Evolutionary conservation across 768 basidiomycete species (phyloP).

Genomic region (Naganishia kalamii): DNA sequence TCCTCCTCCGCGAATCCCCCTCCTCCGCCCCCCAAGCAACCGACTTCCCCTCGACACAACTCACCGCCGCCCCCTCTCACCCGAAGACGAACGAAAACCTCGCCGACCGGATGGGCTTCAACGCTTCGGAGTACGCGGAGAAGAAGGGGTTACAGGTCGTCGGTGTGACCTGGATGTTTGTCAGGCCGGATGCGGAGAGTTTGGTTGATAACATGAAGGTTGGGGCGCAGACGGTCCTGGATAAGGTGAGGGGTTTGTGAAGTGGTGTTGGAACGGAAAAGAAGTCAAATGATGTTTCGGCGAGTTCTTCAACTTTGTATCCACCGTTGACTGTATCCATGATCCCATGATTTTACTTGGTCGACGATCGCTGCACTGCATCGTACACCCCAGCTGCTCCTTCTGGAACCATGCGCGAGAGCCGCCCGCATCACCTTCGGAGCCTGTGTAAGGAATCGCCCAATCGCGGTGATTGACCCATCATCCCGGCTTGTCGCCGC

Average conservation of each 20-base stretch:
- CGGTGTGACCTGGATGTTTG: conserved; percentile 6
- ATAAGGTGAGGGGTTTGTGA: conserved; percentile 20
- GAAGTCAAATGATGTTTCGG: too few relatives aligned
- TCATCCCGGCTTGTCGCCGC: too few relatives aligned
- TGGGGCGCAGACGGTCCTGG: not conserved
- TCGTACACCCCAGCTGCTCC: too few relatives aligned
- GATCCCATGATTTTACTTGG: too few relatives aligned
- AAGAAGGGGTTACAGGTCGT: not conserved
- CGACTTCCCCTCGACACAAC: conserved; percentile 7
- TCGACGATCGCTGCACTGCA: too few relatives aligned
- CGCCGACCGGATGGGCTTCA: conserved; percentile 11
- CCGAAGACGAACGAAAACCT: not conserved
- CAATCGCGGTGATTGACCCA: too few relatives aligned
- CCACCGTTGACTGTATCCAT: too few relatives aligned
- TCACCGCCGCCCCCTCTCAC: not conserved
- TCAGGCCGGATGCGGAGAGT: conserved; percentile 15
- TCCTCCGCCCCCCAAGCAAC: not conserved
- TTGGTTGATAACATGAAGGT: conserved; percentile 12
- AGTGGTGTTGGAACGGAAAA: too few relatives aligned
- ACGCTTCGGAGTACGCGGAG: not conserved
- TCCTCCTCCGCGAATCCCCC: conserved; percentile 2
- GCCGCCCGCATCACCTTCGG: too few relatives aligned
- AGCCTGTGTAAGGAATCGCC: too few relatives aligned
- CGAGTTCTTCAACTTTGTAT: too few relatives aligned
- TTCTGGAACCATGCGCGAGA: too few relatives aligned